These are phyloP conservation scores for Dothidotthia symphoricarpi DNA, from an alignment of 2,329 filamentous ascomycete species.

Conservation along the genomic window DNA sequence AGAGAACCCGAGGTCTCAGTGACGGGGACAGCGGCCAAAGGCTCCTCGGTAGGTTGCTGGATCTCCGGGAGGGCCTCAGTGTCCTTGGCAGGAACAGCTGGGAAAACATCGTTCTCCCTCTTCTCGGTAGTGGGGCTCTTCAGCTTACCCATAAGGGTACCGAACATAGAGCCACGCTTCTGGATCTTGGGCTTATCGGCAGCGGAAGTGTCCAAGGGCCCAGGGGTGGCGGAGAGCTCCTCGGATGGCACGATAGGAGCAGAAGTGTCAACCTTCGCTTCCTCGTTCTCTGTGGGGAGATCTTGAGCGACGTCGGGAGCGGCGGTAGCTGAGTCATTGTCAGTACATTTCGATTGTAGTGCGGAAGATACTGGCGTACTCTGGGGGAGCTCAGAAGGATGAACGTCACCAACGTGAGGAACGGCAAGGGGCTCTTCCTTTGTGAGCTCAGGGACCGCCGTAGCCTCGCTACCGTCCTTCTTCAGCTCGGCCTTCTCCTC, in stretches of 20 bases:
- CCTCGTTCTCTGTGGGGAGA: slow-evolving; percentile 22
- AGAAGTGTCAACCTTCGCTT: slow-evolving; percentile 46
- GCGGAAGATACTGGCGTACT: too few relatives aligned
- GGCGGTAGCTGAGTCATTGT: slow-evolving; percentile 18
- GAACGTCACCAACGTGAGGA: too few relatives aligned
- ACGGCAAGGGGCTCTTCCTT: slow-evolving; percentile 31
- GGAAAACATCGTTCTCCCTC: slow-evolving; percentile 65
- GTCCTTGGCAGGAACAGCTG: slow-evolving; percentile 50
- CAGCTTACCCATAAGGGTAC: slow-evolving; percentile 64
- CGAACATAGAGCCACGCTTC: slow-evolving; percentile 86
- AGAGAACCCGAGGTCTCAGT: slow-evolving; percentile 22
- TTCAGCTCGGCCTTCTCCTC: slow-evolving; percentile 47
- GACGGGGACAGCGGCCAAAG: slow-evolving; percentile 34
- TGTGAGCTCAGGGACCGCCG: slow-evolving; percentile 26
- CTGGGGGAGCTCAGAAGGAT: too few relatives aligned
- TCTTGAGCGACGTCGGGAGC: slow-evolving; percentile 37
- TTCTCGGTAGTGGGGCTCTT: slow-evolving; percentile 59
- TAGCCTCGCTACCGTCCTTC: slow-evolving; percentile 40
- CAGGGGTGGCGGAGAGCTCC: slow-evolving; percentile 41
- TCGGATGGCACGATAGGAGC: slow-evolving; percentile 19
- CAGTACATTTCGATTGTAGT: too few relatives aligned
- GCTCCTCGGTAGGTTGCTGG: slow-evolving; percentile 35
- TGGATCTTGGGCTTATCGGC: slow-evolving; percentile 58
- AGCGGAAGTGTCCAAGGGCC: slow-evolving; percentile 46
- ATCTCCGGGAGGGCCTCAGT: slow-evolving; percentile 42